Evolutionary conservation across 2,329 filamentous ascomycete species (phyloP).

Genomic region (Trichoderma endophyticum): DNA sequence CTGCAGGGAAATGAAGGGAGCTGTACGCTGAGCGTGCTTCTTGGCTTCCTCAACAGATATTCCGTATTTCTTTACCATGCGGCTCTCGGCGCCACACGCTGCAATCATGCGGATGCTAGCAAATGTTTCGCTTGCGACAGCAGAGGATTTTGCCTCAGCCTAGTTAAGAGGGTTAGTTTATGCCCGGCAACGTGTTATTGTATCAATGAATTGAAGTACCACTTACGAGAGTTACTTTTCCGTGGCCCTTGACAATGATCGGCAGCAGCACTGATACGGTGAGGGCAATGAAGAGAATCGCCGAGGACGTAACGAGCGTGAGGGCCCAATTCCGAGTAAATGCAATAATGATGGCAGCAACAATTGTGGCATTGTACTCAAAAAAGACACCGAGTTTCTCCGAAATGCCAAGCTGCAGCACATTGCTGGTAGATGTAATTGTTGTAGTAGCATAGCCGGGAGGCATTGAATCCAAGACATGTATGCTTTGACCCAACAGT

Average conservation of each 20-base stretch:
- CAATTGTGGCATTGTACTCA: conserved; percentile 52
- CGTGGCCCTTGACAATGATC: conserved; percentile 52
- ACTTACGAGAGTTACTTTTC: conserved; percentile 44
- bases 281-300: conserved; percentile 54
- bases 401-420: conserved; percentile 62
- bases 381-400: conserved; percentile 60
- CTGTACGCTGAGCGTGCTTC: conserved; percentile 45
- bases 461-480: conserved; percentile 64
- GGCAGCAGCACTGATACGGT: conserved; percentile 50
- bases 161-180: conserved; percentile 14
- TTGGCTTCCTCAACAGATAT: conserved; percentile 54
- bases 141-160: conserved; percentile 55
- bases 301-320: conserved; percentile 56
- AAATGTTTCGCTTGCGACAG: conserved; percentile 60
- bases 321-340: conserved; percentile 58
- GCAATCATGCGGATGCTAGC: conserved; percentile 59
- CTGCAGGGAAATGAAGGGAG: conserved; percentile 51
- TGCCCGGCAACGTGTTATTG: not conserved
- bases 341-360: conserved; percentile 52
- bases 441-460: conserved; percentile 59
- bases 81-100: conserved; percentile 59
- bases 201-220: not conserved
- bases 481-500: conserved; percentile 63
- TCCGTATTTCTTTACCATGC: conserved; percentile 52
- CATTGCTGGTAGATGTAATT: conserved; percentile 62